Conservation (phyloP, 31 red algal genomes). For the Asparagopsis taxiformis region DNA sequence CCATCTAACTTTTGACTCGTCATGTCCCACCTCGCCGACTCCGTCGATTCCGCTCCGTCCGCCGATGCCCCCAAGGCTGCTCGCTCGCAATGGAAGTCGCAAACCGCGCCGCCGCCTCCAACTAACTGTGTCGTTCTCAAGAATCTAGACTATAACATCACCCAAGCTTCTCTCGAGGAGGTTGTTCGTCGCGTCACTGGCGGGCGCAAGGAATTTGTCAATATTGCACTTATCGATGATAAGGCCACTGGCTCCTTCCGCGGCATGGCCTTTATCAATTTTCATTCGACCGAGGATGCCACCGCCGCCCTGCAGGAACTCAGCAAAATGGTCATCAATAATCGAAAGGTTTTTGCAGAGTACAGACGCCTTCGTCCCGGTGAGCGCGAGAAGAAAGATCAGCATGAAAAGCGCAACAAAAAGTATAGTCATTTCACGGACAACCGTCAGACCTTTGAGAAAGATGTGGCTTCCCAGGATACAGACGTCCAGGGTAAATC, state of each 20-base stretch:
- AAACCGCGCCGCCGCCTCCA: constrained; percentile 20
- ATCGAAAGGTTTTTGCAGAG: constrained; percentile 64
- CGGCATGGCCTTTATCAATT: constrained; percentile 74
- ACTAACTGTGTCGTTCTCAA: constrained; percentile 64
- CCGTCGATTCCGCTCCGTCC: no score
- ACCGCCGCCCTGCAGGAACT: constrained; percentile 62
- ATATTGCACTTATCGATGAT: constrained; percentile 44
- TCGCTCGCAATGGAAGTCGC: no score
- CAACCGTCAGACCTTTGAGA: constrained; percentile 33
- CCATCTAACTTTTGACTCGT: no score
- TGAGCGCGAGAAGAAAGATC: constrained; percentile 27
- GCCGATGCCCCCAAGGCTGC: no score
- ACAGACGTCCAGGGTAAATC: constrained; percentile 7
- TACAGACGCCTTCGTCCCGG: constrained; percentile 58
- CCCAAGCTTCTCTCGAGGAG: constrained; percentile 27
- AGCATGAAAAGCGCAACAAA: constrained; percentile 11
- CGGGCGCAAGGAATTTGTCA: constrained; percentile 56
- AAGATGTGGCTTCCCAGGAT: constrained; percentile 5
- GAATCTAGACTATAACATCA: constrained; percentile 69
- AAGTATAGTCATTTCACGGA: constrained; percentile 28
- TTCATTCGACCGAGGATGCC: constrained; percentile 45
- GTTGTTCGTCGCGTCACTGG: constrained; percentile 49
- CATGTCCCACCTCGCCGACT: no score
- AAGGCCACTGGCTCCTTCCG: constrained; percentile 62
- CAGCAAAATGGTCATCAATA: constrained; percentile 60